Percentiles rank a stretch among this genome's conserved stretches.
Conservation (phyloP, 2,329 filamentous ascomycete species). For the Clonostachys chloroleuca region DNA sequence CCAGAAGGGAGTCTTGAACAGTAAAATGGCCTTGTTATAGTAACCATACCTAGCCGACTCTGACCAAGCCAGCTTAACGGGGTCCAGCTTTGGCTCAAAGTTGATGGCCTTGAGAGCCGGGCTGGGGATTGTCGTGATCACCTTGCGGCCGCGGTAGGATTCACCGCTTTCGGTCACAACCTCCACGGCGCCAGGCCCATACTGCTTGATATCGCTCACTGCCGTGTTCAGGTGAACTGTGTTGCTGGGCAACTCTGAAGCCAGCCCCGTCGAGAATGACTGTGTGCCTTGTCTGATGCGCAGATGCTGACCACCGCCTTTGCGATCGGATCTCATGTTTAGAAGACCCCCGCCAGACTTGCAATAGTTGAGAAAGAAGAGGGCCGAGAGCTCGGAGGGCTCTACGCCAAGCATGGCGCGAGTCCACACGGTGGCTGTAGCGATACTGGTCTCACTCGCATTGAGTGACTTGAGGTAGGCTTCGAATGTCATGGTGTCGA, state of each 20-base stretch:
- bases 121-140: constrained; percentile 43
- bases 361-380: constrained; percentile 53
- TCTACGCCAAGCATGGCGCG: constrained; percentile 46
- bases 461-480: constrained; percentile 15
- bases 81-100: constrained; percentile 41
- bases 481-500: constrained; percentile 19
- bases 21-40: constrained; percentile 45
- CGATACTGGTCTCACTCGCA: constrained; percentile 16
- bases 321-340: constrained; percentile 46
- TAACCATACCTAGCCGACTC: constrained; percentile 33
- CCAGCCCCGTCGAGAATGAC: constrained; percentile 27
- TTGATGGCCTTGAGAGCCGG: constrained; percentile 36
- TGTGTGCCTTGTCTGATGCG: constrained; percentile 42
- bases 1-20: constrained; percentile 34
- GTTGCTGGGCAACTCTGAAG: constrained; percentile 19
- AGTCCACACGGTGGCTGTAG: constrained; percentile 36
- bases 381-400: constrained; percentile 40
- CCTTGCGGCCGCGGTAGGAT: constrained; percentile 29
- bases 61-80: constrained; percentile 23
- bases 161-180: constrained; percentile 12
- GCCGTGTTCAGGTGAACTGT: constrained; percentile 18
- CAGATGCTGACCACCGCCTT: constrained; percentile 47
- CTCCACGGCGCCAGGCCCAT: constrained; percentile 9
- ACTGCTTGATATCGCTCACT: constrained; percentile 21
- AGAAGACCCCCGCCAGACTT: constrained; percentile 45